phyloP scores from a whole-genome alignment of 805 yeast genomes.

The Candida saitoana region DNA sequence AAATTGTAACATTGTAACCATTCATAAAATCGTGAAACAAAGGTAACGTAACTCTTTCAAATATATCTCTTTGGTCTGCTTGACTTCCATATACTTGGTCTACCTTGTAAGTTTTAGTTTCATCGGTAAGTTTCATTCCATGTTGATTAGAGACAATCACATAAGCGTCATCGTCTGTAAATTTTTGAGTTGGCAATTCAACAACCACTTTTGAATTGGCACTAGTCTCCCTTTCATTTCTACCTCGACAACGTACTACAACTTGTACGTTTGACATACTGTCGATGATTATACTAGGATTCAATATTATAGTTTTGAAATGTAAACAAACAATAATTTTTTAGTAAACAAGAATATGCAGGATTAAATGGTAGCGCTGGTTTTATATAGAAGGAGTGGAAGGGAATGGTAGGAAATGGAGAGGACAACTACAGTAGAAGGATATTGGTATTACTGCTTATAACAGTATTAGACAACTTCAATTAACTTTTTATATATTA shows the following conservation, averaged over 20 bases:
- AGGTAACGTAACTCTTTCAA: constrained; percentile 68
- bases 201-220: constrained; percentile 47
- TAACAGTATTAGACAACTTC: too few relatives aligned
- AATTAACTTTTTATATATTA: too few relatives aligned
- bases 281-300: background rate
- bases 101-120: constrained; percentile 53
- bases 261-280: constrained; percentile 45
- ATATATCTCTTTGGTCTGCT: constrained; percentile 66
- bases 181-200: constrained; percentile 37
- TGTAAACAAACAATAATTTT: background rate
- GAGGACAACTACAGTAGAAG: too few relatives aligned
- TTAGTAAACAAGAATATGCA: too few relatives aligned
- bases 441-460: too few relatives aligned
- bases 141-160: constrained; percentile 11
- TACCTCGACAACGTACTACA: constrained; percentile 52
- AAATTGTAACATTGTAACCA: constrained; percentile 68
- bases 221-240: constrained; percentile 41
- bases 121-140: constrained; percentile 1
- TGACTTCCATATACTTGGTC: constrained; percentile 83
- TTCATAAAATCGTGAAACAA: constrained; percentile 60
- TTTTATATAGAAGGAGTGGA: too few relatives aligned
- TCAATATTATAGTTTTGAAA: too few relatives aligned
- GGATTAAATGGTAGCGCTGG: constrained; percentile 1
- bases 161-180: constrained; percentile 21
- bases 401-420: too few relatives aligned